phyloP scores from a whole-genome alignment of 176 grass and related monocot genomes.

The Chloris gayana region DNA sequence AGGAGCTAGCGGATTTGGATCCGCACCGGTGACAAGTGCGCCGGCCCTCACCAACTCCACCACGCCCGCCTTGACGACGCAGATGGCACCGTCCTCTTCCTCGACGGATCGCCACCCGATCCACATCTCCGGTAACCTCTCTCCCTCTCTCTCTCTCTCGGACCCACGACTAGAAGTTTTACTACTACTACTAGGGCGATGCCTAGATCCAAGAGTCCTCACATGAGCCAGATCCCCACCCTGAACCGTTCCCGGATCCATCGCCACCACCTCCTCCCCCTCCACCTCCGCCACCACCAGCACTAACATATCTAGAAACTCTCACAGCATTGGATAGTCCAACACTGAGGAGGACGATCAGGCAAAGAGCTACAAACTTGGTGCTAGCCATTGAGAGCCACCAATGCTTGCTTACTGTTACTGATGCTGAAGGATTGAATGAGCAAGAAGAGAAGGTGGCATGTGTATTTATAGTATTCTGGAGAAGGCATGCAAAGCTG shows the following conservation, averaged over 20 bases:
- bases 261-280: neutral
- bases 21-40: no score
- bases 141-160: no score
- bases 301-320: constrained; percentile 11
- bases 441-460: neutral
- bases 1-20: no score
- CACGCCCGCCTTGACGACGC: no score
- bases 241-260: neutral
- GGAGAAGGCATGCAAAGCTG: no score
- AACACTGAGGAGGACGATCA: neutral
- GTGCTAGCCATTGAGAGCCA: constrained; percentile 15
- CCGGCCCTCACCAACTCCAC: no score
- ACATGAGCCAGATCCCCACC: neutral
- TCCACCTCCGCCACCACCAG: neutral
- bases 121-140: no score
- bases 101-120: no score
- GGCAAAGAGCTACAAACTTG: neutral
- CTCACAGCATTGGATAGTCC: constrained; percentile 21
- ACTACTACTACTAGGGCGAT: no score
- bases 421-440: constrained; percentile 9
- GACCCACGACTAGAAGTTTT: no score
- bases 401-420: neutral
- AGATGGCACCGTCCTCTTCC: no score
- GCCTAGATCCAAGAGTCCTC: no score
- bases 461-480: constrained; percentile 14